Conservation (phyloP, 768 basidiomycete genomes). For the Suillus tomentosus region DNA sequence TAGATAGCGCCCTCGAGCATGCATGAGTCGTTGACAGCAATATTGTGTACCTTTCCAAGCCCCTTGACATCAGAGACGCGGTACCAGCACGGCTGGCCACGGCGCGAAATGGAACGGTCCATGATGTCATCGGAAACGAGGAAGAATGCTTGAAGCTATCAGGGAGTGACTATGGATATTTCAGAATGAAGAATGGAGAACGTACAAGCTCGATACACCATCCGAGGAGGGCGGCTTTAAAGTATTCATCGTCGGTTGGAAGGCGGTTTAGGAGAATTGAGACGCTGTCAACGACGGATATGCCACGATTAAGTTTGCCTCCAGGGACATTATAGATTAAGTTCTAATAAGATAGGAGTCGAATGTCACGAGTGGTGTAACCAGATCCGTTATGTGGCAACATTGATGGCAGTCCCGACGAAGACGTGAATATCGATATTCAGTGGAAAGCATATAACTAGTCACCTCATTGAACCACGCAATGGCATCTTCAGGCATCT, state of each 20-base stretch:
- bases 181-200: constrained; percentile 17
- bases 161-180: background rate
- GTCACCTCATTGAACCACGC: constrained; percentile 83
- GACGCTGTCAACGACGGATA: constrained; percentile 92
- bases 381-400: background rate
- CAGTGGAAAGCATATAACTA: constrained; percentile 13
- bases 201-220: constrained; percentile 95
- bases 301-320: constrained; percentile 93
- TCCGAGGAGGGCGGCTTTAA: constrained; percentile 84
- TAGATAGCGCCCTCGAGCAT: constrained; percentile 97
- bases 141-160: constrained; percentile 95
- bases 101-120: constrained; percentile 93
- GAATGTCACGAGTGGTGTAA: background rate
- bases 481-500: constrained; percentile 82
- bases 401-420: background rate
- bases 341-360: constrained; percentile 48
- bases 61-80: constrained; percentile 50
- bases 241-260: constrained; percentile 83
- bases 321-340: constrained; percentile 95
- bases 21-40: constrained; percentile 96
- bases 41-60: constrained; percentile 38
- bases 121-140: constrained; percentile 97
- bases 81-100: constrained; percentile 97
- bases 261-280: constrained; percentile 78
- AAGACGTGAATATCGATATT: background rate